phyloP scores from a whole-genome alignment of 495 filamentous ascomycete species.

The Opeltia flavorubescens region DNA sequence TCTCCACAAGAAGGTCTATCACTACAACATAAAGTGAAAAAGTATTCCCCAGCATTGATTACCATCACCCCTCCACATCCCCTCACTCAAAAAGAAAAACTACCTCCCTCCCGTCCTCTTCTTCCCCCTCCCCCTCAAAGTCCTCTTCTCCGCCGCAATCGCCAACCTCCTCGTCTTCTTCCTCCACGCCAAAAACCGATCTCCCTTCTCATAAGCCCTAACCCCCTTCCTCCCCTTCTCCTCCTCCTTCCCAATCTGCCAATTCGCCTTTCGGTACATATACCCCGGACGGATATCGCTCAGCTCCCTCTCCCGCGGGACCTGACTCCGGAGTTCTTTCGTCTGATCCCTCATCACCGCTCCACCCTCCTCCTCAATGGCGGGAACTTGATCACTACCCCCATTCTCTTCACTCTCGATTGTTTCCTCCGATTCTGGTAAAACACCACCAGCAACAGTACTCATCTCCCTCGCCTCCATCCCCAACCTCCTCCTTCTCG shows the following conservation, averaged over 20 bases:
- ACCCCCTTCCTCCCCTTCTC: conserved; percentile 44
- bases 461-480: conserved; percentile 38
- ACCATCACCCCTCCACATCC: not conserved
- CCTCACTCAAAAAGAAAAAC: too few relatives aligned
- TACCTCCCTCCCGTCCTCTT: conserved; percentile 2
- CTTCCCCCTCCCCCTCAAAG: conserved; percentile 3
- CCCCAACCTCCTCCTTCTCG: conserved; percentile 50
- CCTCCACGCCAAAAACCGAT: conserved; percentile 50
- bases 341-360: conserved; percentile 19
- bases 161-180: conserved; percentile 39
- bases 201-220: conserved; percentile 35
- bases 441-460: conserved; percentile 2
- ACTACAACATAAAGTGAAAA: not conserved
- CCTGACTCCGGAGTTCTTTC: conserved; percentile 23
- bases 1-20: too few relatives aligned
- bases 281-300: conserved; percentile 48
- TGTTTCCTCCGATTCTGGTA: not conserved
- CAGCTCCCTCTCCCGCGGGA: conserved; percentile 14
- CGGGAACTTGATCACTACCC: conserved; percentile 23
- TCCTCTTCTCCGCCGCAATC: conserved; percentile 10
- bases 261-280: conserved; percentile 73
- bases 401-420: conserved; percentile 8
- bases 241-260: conserved; percentile 60
- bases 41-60: not conserved
- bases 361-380: conserved; percentile 24